phyloP scores from a whole-genome alignment of 1,139 yeast species.

The Yamadazyma epiphylla region DNA sequence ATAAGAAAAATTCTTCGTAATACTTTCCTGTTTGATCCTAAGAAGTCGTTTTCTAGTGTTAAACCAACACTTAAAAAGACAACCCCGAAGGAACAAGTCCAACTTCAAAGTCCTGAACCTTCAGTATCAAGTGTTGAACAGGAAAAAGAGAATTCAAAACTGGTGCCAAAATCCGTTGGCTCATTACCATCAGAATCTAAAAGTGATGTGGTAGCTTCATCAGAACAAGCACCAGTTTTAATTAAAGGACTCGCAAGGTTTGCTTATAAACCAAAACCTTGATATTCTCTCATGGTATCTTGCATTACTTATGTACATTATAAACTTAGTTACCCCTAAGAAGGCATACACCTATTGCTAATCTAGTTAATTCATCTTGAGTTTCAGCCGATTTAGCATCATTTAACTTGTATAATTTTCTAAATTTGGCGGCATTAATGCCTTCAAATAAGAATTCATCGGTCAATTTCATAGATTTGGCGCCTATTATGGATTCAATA shows the following conservation, averaged over 20 bases:
- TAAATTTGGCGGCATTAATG: constrained; percentile 29
- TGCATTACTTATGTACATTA: too few relatives aligned
- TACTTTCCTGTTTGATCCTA: constrained; percentile 21
- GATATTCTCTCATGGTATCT: too few relatives aligned
- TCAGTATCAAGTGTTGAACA: background rate
- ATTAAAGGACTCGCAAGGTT: too few relatives aligned
- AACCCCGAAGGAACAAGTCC: too few relatives aligned
- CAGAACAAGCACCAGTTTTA: too few relatives aligned
- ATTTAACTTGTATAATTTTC: constrained; percentile 36
- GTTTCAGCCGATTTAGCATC: constrained; percentile 21
- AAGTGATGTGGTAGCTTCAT: too few relatives aligned
- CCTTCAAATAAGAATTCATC: constrained; percentile 22
- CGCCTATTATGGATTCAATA: constrained; percentile 15
- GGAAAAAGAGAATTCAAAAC: background rate
- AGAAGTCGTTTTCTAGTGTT: too few relatives aligned
- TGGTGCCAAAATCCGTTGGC: too few relatives aligned
- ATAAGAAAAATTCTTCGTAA: constrained; percentile 23
- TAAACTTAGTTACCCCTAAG: constrained; percentile 33
- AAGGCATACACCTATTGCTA: constrained; percentile 38
- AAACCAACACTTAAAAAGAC: too few relatives aligned
- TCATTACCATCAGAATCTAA: too few relatives aligned
- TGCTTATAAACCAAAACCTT: too few relatives aligned
- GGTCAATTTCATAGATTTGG: constrained; percentile 14
- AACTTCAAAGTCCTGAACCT: too few relatives aligned
- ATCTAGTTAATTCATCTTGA: constrained; percentile 27